phyloP scores from a whole-genome alignment of 164 flowering plant species.

The Sextonia rubra region DNA sequence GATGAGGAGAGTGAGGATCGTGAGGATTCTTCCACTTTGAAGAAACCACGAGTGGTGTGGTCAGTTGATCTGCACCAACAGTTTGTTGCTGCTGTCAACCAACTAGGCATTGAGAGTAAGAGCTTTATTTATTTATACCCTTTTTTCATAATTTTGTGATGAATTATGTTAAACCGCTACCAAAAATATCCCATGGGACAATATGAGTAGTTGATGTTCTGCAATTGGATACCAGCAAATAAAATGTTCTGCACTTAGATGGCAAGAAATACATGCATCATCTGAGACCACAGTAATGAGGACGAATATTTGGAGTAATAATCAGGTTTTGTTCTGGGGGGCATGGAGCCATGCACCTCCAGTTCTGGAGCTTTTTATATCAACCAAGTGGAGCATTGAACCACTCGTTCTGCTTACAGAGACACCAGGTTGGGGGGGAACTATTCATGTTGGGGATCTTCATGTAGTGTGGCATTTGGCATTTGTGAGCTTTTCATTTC shows the following conservation, averaged over 20 bases:
- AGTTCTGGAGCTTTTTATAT: background rate
- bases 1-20: constrained; percentile 69
- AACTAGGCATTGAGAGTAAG: constrained; percentile 90
- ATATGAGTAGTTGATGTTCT: background rate
- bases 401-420: background rate
- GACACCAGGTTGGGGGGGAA: background rate
- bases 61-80: constrained; percentile 93
- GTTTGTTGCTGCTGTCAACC: constrained; percentile 82
- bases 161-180: background rate
- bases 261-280: background rate
- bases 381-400: background rate
- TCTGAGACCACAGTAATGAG: background rate
- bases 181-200: background rate
- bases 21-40: constrained; percentile 61
- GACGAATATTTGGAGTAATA: background rate
- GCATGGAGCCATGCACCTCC: background rate
- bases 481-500: background rate
- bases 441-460: background rate
- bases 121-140: background rate
- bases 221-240: too few relatives aligned
- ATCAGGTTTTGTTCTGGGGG: too few relatives aligned
- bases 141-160: background rate
- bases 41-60: constrained; percentile 97
- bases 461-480: background rate
- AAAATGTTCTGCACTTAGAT: background rate